Percentiles rank a stretch among this genome's conserved stretches.
phyloP scores from a whole-genome alignment of 208 protist species.

The Trypanosomatidae sp. region DNA sequence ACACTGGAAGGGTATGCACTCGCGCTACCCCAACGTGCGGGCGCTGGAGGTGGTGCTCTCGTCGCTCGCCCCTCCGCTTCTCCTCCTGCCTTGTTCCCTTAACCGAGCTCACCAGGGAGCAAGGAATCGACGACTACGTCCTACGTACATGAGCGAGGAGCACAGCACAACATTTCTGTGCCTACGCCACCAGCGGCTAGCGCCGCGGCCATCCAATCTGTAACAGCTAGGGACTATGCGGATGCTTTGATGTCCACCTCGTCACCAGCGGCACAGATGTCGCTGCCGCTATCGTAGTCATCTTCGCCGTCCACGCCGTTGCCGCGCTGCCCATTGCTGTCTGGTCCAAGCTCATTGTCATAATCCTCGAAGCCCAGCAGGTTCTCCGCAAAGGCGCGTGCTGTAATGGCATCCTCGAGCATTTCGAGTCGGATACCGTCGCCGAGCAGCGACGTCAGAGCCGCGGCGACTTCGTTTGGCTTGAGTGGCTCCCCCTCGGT shows the following conservation, averaged over 20 bases:
- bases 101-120: neutral
- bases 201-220: neutral
- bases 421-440: slow-evolving; percentile 86
- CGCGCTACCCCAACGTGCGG: neutral
- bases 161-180: neutral
- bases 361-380: slow-evolving; percentile 92
- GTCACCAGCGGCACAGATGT: neutral
- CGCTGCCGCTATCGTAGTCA: slow-evolving; percentile 1
- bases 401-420: slow-evolving; percentile 88
- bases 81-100: no score
- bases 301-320: slow-evolving; percentile 3
- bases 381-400: slow-evolving; percentile 86
- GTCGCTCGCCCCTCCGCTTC: no score
- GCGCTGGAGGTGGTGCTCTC: neutral
- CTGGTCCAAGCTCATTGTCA: slow-evolving; percentile 30
- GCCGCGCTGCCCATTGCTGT: slow-evolving; percentile 3
- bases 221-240: neutral
- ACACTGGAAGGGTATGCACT: neutral
- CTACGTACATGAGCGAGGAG: slow-evolving; percentile 5
- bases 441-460: slow-evolving; percentile 85
- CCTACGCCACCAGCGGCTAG: neutral
- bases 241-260: slow-evolving; percentile 4
- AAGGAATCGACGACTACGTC: no score
- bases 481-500: slow-evolving; percentile 79
- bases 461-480: slow-evolving; percentile 65